phyloP scores from a whole-genome alignment of 2,329 filamentous ascomycete species.

The Cladosporium halotolerans region DNA sequence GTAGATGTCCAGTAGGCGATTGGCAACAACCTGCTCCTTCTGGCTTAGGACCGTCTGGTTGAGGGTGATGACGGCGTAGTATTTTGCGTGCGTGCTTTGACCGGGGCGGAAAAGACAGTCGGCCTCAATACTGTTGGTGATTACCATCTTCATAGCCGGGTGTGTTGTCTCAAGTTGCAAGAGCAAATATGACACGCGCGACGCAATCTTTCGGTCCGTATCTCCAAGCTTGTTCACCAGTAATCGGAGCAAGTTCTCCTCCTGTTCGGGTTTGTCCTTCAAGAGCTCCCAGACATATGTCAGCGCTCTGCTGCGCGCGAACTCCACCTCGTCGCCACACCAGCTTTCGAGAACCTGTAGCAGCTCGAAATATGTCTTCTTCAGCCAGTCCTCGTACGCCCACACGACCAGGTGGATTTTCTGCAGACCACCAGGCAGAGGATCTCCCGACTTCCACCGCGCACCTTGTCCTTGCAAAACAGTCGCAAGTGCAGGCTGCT shows the following conservation, averaged over 20 bases:
- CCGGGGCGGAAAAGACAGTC: slow-evolving; percentile 82
- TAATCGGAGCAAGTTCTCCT: slow-evolving; percentile 83
- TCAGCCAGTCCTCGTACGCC: slow-evolving; percentile 93
- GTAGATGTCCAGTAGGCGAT: slow-evolving; percentile 80
- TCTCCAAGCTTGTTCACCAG: slow-evolving; percentile 97
- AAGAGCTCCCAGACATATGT: slow-evolving; percentile 88
- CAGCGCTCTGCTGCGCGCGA: slow-evolving; percentile 77
- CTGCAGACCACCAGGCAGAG: slow-evolving; percentile 66
- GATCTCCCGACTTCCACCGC: slow-evolving; percentile 63
- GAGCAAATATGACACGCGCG: slow-evolving; percentile 85
- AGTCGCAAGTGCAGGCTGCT: slow-evolving; percentile 69
- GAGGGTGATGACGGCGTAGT: slow-evolving; percentile 92
- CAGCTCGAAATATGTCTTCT: slow-evolving; percentile 87
- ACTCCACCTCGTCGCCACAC: slow-evolving; percentile 94
- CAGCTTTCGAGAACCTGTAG: slow-evolving; percentile 86
- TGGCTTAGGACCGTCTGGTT: slow-evolving; percentile 91
- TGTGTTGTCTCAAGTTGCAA: slow-evolving; percentile 84
- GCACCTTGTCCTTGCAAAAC: slow-evolving; percentile 58
- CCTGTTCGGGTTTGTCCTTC: slow-evolving; percentile 94
- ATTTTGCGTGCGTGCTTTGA: slow-evolving; percentile 82
- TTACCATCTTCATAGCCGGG: slow-evolving; percentile 86
- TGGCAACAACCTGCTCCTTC: slow-evolving; percentile 75
- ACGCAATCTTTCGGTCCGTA: slow-evolving; percentile 90
- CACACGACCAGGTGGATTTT: slow-evolving; percentile 76
- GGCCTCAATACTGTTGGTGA: slow-evolving; percentile 77